phyloP scores from a whole-genome alignment of 495 filamentous ascomycete genomes.

The Entonaema liquescens region DNA sequence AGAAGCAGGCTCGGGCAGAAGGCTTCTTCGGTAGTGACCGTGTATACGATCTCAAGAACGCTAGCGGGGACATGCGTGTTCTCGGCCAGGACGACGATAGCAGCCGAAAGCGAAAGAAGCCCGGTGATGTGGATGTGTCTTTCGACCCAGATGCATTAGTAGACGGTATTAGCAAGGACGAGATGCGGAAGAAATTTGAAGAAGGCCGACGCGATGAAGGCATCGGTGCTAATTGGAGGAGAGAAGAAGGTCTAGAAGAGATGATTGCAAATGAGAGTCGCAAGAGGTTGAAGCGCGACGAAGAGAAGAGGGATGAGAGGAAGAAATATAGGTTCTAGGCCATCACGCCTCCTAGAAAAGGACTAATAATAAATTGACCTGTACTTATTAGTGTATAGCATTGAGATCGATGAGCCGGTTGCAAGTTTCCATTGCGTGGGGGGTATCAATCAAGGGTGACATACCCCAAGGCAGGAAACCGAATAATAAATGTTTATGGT shows the following conservation, averaged over 20 bases:
- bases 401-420: neutral
- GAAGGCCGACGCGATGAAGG: conserved; percentile 75
- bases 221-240: conserved; percentile 72
- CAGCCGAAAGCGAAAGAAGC: conserved; percentile 88
- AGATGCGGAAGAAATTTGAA: conserved; percentile 72
- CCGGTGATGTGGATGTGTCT: conserved; percentile 91
- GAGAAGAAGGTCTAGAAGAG: conserved; percentile 92
- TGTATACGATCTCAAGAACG: conserved; percentile 78
- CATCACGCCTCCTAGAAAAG: neutral
- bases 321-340: conserved; percentile 50
- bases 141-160: conserved; percentile 83
- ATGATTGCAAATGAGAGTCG: conserved; percentile 96
- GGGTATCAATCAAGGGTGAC: neutral
- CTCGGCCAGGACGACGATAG: conserved; percentile 83
- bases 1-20: conserved; percentile 80
- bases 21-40: conserved; percentile 97
- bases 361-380: conserved; percentile 5
- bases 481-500: neutral
- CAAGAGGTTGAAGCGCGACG: conserved; percentile 86
- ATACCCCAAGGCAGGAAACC: neutral
- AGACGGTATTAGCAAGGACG: conserved; percentile 74
- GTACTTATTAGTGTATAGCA: conserved; percentile 34
- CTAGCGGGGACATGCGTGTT: conserved; percentile 58
- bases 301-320: conserved; percentile 69
- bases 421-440: neutral